These are phyloP conservation scores for Aspergillus piperis DNA, from an alignment of 2,329 filamentous ascomycete genomes.

Conservation along the genomic window DNA sequence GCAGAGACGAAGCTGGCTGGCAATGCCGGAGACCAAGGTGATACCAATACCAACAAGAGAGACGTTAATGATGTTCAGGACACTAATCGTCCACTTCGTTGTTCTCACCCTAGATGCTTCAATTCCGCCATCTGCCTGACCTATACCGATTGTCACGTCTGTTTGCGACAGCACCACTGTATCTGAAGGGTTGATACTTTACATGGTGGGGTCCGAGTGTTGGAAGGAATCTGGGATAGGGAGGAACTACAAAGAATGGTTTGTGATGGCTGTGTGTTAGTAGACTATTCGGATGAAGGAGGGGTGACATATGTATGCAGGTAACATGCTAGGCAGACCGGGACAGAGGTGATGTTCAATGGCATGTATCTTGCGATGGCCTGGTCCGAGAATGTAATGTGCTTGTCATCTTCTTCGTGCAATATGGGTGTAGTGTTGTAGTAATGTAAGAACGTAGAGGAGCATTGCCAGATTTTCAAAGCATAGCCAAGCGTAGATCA, in stretches of 20 bases:
- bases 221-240: too few species aligned
- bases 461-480: background rate
- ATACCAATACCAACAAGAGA: background rate
- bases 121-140: conserved; percentile 1
- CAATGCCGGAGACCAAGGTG: background rate
- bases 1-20: background rate
- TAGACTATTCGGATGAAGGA: background rate
- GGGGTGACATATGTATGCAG: background rate
- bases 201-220: background rate
- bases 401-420: background rate
- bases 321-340: background rate
- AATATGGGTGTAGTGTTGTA: too few species aligned
- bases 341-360: background rate
- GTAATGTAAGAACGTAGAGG: too few species aligned
- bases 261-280: background rate
- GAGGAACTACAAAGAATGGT: background rate
- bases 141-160: conserved; percentile 7
- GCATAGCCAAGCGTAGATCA: background rate
- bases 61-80: background rate
- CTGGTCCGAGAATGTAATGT: background rate
- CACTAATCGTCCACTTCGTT: background rate
- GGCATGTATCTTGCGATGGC: background rate
- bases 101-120: conserved; percentile 4
- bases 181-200: background rate
- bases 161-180: background rate